Conservation (phyloP, 73 alveolate species). For the Loxodes magnus region DNA sequence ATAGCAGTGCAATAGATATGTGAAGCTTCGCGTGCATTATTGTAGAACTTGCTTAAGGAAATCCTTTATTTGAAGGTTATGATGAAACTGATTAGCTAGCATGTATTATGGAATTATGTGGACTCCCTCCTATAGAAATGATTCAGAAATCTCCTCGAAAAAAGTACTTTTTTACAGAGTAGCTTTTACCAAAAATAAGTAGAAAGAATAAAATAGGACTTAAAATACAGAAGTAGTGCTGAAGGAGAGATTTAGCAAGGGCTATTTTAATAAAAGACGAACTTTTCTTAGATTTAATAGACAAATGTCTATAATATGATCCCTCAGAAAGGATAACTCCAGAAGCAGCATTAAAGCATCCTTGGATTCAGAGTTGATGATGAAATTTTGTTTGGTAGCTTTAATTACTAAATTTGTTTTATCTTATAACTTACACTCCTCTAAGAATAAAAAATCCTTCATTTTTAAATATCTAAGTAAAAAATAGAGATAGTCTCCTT, state of each 20-base stretch:
- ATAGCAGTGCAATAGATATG: constrained; percentile 66
- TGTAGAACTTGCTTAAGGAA: constrained; percentile 56
- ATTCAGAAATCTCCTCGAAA: not conserved
- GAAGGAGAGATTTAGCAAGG: not conserved
- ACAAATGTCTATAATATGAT: not conserved
- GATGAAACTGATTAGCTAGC: constrained; percentile 45
- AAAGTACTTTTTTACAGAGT: not conserved
- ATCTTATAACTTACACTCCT: too few species aligned
- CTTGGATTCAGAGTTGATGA: too few species aligned
- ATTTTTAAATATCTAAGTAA: too few species aligned
- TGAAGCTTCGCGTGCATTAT: constrained; percentile 79
- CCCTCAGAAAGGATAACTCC: constrained; percentile 4
- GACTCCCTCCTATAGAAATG: constrained; percentile 7
- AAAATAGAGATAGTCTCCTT: too few species aligned
- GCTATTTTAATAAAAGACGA: not conserved
- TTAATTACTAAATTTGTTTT: too few species aligned
- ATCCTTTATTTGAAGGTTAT: constrained; percentile 54
- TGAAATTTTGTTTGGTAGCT: too few species aligned
- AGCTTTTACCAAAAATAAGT: not conserved
- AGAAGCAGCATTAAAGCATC: not conserved
- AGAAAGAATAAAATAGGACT: not conserved
- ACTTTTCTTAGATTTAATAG: not conserved
- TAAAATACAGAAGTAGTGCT: not conserved
- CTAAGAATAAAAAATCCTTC: too few species aligned
- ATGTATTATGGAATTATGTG: constrained; percentile 40